A percentile compares a stretch with the other conserved stretches of the same genome.
phyloP scores from a whole-genome alignment of 352 stramenopile species.

The Phytophthora chlamydospora region DNA sequence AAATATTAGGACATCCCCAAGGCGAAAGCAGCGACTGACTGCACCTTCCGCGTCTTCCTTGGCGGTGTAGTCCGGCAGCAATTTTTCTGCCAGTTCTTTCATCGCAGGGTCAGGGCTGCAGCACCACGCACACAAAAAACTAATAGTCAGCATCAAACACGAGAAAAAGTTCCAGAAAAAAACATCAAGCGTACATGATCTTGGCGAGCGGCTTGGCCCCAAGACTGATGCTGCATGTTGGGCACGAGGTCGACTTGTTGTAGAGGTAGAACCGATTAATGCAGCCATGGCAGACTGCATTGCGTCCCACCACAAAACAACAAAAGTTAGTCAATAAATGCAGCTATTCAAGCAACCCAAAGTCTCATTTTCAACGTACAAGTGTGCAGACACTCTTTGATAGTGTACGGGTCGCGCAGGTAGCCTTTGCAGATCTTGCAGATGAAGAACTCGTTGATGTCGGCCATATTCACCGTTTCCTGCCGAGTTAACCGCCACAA shows the following conservation, averaged over 20 bases:
- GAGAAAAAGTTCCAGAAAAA: background rate
- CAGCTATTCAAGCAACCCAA: background rate
- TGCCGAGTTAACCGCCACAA: constrained; percentile 27
- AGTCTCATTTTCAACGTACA: constrained; percentile 44
- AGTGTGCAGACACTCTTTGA: constrained; percentile 82
- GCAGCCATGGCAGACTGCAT: constrained; percentile 68
- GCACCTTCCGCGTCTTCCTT: constrained; percentile 54
- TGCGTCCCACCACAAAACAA: background rate
- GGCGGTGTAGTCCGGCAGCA: constrained; percentile 48
- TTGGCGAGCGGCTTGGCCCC: constrained; percentile 58
- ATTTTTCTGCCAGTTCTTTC: constrained; percentile 58
- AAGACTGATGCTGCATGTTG: constrained; percentile 51
- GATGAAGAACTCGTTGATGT: constrained; percentile 64
- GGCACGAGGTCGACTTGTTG: constrained; percentile 42
- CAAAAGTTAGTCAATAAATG: background rate
- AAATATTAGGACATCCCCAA: background rate
- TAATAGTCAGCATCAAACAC: constrained; percentile 1
- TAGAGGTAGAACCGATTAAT: constrained; percentile 57
- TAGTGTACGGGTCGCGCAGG: constrained; percentile 68
- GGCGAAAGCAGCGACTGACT: background rate
- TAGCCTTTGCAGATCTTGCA: constrained; percentile 78
- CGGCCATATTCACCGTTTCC: constrained; percentile 50
- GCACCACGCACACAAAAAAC: constrained; percentile 8
- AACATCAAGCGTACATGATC: constrained; percentile 60
- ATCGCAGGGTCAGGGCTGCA: constrained; percentile 59